Evolutionary conservation across 169 alveolate species (phyloP), one percentile per base, ranked within the genome.

Genomic region (Ichthyophthirius multifiliis): DNA sequence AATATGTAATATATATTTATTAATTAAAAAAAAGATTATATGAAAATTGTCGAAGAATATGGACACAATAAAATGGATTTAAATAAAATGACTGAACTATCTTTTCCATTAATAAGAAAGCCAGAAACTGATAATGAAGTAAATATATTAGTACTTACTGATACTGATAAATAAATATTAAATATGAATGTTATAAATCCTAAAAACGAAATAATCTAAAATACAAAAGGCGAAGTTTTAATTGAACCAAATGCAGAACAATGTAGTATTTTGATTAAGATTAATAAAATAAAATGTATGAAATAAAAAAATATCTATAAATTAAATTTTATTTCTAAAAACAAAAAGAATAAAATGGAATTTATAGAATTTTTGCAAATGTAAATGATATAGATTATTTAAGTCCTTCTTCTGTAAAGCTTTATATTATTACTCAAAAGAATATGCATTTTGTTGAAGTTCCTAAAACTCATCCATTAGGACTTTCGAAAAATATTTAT

Each of bases 51-150:
- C 18, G 71, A 55, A 23, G 71, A 55, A 13, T 55, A 55, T 55
- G 71, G 71, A 13, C 71, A 34, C 9, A 55, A 16, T 7, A 55
- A 34, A 15, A 55, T 55, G 71, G 31, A 55, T 55, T 27, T 55
- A 20, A 55, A 55, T 23, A 27, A 2, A 5, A 55, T 55, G 71
- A 55, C 23, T 13, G 71, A 55, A 5, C 31, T 55, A 7, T 55
- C 71, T 20, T 55, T 55, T n/a, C 71, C 71, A 27, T 27, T 55
- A 55, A 55, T 55, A 6, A 55, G 71, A 55, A 55, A 55, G 4
- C 71, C 71, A 15, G 71, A 55, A 27, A 55, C 23, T n/a, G 71
- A 55, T 55, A 55, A 23, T 55, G 71, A 55, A 27, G 71, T 55
- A 27, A 55, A 55, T 27, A 27, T 55, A 1, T 55, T 55, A 7